Conservation (phyloP, 2,329 filamentous ascomycete genomes). For the Aspergillus sp. region DNA sequence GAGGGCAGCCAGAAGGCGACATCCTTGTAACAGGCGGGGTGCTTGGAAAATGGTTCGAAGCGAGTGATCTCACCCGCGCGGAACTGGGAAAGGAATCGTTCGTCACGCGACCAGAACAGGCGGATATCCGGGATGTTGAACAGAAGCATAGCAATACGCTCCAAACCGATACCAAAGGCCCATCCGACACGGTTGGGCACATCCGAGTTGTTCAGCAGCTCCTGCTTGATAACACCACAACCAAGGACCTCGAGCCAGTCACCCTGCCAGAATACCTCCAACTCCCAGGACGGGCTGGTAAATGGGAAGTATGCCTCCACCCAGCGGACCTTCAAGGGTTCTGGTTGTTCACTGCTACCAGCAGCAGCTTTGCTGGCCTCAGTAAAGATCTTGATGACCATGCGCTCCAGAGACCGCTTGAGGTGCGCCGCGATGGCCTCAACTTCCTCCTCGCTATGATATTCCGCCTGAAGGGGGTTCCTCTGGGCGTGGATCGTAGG, state of each 20-base stretch:
- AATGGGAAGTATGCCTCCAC: constrained; percentile 98
- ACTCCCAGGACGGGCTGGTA: constrained; percentile 91
- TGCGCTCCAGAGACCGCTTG: constrained; percentile 83
- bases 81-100: constrained; percentile 87
- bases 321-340: constrained; percentile 86
- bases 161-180: constrained; percentile 93
- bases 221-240: constrained; percentile 86
- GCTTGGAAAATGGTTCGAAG: constrained; percentile 87
- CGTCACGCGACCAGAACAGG: constrained; percentile 89
- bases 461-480: constrained; percentile 76
- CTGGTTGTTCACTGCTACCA: constrained; percentile 60
- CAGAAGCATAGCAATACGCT: constrained; percentile 94
- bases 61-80: constrained; percentile 55
- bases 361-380: constrained; percentile 69
- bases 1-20: constrained; percentile 85
- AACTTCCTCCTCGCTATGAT: constrained; percentile 74
- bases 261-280: constrained; percentile 91
- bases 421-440: constrained; percentile 82
- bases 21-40: constrained; percentile 87
- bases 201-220: constrained; percentile 74
- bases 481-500: constrained; percentile 73
- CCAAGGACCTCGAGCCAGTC: constrained; percentile 96
- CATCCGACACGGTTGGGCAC: constrained; percentile 78
- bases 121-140: constrained; percentile 96
- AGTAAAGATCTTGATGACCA: constrained; percentile 87